Conservation (phyloP, 2,329 filamentous ascomycete species). For the Ceratocystis albifundus region DNA sequence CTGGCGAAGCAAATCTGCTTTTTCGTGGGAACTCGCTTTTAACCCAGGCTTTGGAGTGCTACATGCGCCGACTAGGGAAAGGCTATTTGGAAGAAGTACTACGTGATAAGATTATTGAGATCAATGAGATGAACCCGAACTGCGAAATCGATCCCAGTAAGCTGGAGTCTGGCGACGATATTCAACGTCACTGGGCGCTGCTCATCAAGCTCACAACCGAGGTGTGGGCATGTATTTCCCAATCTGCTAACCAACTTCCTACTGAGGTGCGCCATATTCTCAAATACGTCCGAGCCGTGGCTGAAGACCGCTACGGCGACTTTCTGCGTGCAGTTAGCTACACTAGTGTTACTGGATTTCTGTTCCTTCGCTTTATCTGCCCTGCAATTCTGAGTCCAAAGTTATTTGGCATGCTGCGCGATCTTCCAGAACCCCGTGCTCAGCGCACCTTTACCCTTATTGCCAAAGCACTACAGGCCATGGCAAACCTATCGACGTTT, state of each 20-base stretch:
- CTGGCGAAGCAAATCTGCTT: conserved; percentile 82
- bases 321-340: conserved; percentile 82
- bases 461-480: conserved; percentile 79
- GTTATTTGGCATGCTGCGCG: conserved; percentile 71
- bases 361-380: conserved; percentile 91
- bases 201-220: conserved; percentile 67
- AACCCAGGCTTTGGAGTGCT: conserved; percentile 84
- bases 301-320: conserved; percentile 88
- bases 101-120: conserved; percentile 73
- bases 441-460: conserved; percentile 85
- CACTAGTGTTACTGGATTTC: conserved; percentile 86
- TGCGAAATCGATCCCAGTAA: conserved; percentile 92
- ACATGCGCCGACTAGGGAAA: conserved; percentile 88
- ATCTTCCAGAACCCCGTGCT: conserved; percentile 70
- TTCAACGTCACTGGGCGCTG: conserved; percentile 72
- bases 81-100: conserved; percentile 85
- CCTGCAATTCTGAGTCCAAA: conserved; percentile 94
- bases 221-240: conserved; percentile 72
- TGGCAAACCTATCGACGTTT: conserved; percentile 83
- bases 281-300: conserved; percentile 81
- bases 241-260: conserved; percentile 64
- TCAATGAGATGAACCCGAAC: conserved; percentile 80
- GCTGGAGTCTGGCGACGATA: conserved; percentile 52
- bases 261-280: conserved; percentile 74
- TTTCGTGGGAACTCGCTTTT: conserved; percentile 91